Percentiles rank a stretch among this genome's conserved stretches.
Conservation (phyloP, 768 basidiomycete species). For the Xanthoconium purpureum region DNA sequence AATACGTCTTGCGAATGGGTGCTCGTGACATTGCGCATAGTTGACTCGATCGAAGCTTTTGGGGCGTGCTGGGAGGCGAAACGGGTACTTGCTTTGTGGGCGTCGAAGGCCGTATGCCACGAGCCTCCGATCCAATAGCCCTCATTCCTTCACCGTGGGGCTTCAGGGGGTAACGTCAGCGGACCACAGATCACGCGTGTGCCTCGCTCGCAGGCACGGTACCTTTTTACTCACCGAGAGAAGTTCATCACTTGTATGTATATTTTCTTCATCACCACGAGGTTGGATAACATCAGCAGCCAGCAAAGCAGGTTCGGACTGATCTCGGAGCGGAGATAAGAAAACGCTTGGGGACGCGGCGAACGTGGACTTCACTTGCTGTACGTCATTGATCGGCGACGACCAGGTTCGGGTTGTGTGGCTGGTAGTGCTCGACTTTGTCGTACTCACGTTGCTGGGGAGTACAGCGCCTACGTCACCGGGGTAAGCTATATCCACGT, state of each 20-base stretch:
- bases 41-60: conserved; percentile 23
- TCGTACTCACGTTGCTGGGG: conserved; percentile 8
- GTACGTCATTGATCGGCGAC: conserved; percentile 16
- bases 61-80: conserved; percentile 25
- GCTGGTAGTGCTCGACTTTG: background rate
- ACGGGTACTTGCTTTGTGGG: conserved; percentile 20
- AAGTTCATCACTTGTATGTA: conserved; percentile 1
- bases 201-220: conserved; percentile 1
- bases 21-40: background rate
- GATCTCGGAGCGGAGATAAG: conserved; percentile 31
- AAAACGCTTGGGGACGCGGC: conserved; percentile 21
- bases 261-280: conserved; percentile 19
- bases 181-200: background rate
- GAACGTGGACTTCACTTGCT: conserved; percentile 6
- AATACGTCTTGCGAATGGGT: conserved; percentile 20
- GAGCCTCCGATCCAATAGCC: background rate
- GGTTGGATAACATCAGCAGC: conserved; percentile 3
- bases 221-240: conserved; percentile 17
- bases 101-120: conserved; percentile 11
- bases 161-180: conserved; percentile 11
- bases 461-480: background rate
- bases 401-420: conserved; percentile 1
- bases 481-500: conserved; percentile 9
- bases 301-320: conserved; percentile 3
- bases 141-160: background rate